These are phyloP conservation scores for Fusarium sp. DNA, from an alignment of 2,329 filamentous ascomycete species.

Conservation along the genomic window DNA sequence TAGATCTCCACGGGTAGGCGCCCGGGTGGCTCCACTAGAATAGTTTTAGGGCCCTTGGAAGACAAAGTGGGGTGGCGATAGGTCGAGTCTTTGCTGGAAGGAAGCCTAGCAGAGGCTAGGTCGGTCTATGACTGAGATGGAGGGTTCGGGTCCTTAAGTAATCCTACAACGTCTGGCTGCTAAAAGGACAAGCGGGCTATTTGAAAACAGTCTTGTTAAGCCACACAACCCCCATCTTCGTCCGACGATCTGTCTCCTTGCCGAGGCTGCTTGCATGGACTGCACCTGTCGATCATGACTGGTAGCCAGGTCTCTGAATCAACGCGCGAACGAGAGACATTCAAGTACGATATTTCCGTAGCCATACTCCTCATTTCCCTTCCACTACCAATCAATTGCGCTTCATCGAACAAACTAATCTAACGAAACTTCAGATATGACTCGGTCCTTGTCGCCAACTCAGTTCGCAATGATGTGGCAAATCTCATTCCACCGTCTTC, in stretches of 20 bases:
- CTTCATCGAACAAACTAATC: not conserved
- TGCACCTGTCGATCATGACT: slow-evolving; percentile 15
- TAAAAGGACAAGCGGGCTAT: slow-evolving; percentile 1
- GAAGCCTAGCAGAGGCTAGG: not conserved
- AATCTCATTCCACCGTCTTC: slow-evolving; percentile 40
- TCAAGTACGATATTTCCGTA: slow-evolving; percentile 44
- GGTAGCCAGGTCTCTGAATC: slow-evolving; percentile 37
- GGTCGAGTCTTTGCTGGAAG: not conserved
- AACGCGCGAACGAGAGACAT: slow-evolving; percentile 50
- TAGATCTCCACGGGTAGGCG: slow-evolving; percentile 18
- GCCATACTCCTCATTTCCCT: not conserved
- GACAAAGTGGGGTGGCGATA: slow-evolving; percentile 16
- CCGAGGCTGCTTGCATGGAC: slow-evolving; percentile 9
- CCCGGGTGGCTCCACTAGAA: slow-evolving; percentile 13
- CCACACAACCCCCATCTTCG: not conserved
- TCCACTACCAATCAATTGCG: not conserved
- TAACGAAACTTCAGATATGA: slow-evolving; percentile 29
- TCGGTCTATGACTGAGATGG: not conserved
- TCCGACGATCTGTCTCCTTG: not conserved
- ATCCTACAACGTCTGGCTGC: slow-evolving; percentile 8
- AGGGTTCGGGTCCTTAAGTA: slow-evolving; percentile 16
- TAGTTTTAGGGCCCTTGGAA: not conserved
- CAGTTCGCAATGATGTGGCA: slow-evolving; percentile 42
- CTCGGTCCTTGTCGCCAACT: slow-evolving; percentile 31
- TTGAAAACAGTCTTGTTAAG: slow-evolving; percentile 2